phyloP scores from a whole-genome alignment of 352 stramenopile genomes.

The Phytopythium helicoides region DNA sequence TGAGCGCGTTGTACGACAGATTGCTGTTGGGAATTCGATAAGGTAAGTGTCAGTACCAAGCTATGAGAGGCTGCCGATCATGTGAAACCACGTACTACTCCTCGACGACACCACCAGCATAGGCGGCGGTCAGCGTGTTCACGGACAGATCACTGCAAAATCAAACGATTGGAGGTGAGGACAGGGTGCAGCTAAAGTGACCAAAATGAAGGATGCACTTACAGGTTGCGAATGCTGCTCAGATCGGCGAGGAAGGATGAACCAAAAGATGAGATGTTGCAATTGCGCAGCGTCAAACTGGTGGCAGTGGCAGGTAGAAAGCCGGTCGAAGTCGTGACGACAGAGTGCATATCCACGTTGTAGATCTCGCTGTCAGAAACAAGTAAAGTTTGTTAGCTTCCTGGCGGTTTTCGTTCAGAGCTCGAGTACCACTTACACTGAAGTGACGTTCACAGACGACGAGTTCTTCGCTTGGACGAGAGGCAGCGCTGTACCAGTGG shows the following conservation, averaged over 20 bases:
- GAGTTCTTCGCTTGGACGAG: slow-evolving; percentile 22
- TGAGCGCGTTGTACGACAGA: slow-evolving; percentile 36
- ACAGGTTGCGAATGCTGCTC: slow-evolving; percentile 27
- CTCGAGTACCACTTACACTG: too few species aligned
- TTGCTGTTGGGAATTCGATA: slow-evolving; percentile 10
- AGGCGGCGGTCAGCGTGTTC: not conserved
- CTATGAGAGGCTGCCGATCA: not conserved
- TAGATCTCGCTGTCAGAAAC: slow-evolving; percentile 10
- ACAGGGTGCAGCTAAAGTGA: not conserved
- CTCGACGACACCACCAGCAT: not conserved
- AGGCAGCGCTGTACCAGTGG: slow-evolving; percentile 11
- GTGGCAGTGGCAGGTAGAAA: slow-evolving; percentile 35
- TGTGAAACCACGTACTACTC: slow-evolving; percentile 10
- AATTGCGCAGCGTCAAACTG: slow-evolving; percentile 38
- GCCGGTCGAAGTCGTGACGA: slow-evolving; percentile 16
- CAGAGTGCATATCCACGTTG: slow-evolving; percentile 28
- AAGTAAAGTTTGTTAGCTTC: not conserved
- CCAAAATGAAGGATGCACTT: slow-evolving; percentile 17
- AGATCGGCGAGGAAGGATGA: slow-evolving; percentile 28
- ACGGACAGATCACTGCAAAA: slow-evolving; percentile 16
- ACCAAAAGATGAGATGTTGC: slow-evolving; percentile 37
- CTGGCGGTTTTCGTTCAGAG: too few species aligned
- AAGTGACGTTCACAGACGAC: slow-evolving; percentile 21
- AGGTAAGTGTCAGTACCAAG: not conserved
- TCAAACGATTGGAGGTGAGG: not conserved